phyloP scores from a whole-genome alignment of 345 rosid genomes.

The Brassica carinata region DNA sequence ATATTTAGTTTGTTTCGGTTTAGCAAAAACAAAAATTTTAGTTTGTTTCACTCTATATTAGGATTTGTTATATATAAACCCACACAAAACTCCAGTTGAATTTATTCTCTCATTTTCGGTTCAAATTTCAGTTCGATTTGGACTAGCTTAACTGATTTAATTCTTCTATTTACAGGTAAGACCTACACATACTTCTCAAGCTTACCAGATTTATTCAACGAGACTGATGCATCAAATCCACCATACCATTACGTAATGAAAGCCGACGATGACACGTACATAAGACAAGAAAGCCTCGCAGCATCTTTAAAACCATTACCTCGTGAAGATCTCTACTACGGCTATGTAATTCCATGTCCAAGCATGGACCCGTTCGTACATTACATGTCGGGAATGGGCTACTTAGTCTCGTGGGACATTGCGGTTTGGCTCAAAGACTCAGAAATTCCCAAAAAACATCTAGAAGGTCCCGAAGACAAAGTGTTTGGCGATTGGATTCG shows the following conservation, averaged over 20 bases:
- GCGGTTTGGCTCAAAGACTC: conserved; percentile 81
- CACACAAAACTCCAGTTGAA: not conserved
- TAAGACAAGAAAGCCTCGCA: conserved; percentile 56
- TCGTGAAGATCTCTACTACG: conserved; percentile 78
- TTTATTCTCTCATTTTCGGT: not conserved
- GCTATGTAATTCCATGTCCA: conserved; percentile 78
- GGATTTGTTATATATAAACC: not conserved
- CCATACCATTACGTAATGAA: conserved; percentile 93
- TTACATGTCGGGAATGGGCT: conserved; percentile 96
- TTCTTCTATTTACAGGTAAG: conserved; percentile 43
- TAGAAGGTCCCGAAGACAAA: conserved; percentile 77
- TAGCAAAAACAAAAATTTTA: too few relatives aligned
- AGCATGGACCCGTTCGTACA: conserved; percentile 89
- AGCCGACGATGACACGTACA: conserved; percentile 72
- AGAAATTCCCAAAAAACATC: conserved; percentile 63
- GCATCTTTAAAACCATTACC: conserved; percentile 69
- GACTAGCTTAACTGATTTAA: not conserved
- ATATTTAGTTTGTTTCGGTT: too few relatives aligned
- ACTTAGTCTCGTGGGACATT: conserved; percentile 82
- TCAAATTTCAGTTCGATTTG: not conserved
- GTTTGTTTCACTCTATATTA: not conserved
- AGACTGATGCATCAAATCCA: conserved; percentile 43
- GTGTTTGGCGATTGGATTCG: conserved; percentile 76
- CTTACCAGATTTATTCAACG: conserved; percentile 60
- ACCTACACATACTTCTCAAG: conserved; percentile 81